Conservation (phyloP, 306 rosid species). For the Acacia melanoxylon region DNA sequence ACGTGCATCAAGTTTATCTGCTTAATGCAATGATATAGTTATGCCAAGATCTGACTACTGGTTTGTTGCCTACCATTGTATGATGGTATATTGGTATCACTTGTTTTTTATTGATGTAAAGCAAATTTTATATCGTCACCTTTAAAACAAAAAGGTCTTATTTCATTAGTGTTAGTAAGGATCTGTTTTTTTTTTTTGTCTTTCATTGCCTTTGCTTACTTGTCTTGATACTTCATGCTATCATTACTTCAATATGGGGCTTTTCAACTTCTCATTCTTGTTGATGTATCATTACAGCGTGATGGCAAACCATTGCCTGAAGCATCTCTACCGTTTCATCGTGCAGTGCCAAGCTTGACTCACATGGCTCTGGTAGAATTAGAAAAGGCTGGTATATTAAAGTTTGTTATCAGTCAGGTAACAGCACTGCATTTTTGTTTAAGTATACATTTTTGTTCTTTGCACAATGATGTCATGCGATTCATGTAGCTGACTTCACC, state of each 20-base stretch:
- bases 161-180: constrained; percentile 19
- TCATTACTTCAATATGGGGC: constrained; percentile 15
- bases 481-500: too few relatives aligned
- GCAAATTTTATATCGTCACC: neutral
- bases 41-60: neutral
- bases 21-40: neutral
- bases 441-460: constrained; percentile 2
- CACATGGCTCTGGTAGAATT: constrained; percentile 94
- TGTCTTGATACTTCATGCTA: neutral
- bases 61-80: neutral
- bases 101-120: neutral
- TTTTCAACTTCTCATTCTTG: constrained; percentile 26
- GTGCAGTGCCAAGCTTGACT: constrained; percentile 86
- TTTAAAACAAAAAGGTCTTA: neutral
- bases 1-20: neutral
- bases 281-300: constrained; percentile 52
- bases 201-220: constrained; percentile 11
- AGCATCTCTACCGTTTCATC: constrained; percentile 96
- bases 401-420: constrained; percentile 57
- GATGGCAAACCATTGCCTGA: constrained; percentile 97
- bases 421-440: neutral
- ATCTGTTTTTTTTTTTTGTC: neutral
- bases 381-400: constrained; percentile 81
- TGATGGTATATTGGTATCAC: neutral
- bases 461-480: too few relatives aligned